phyloP scores from a whole-genome alignment of 148 eudicot species.

The Camellia japonica region DNA sequence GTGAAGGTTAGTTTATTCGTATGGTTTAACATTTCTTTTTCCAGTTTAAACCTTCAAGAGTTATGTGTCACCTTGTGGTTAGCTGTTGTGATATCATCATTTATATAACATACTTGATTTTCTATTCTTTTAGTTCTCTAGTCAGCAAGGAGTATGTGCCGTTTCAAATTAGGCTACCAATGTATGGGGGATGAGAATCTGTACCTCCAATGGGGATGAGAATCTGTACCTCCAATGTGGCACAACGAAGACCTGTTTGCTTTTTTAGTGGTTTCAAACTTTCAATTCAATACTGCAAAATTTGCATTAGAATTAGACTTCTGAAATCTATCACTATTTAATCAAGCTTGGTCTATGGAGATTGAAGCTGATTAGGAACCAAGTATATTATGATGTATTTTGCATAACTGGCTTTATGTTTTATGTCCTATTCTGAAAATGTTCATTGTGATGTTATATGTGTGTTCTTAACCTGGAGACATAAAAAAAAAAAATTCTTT shows the following conservation, averaged over 20 bases:
- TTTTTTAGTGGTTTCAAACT: neutral
- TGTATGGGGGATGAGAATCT: neutral
- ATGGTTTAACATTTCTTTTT: neutral
- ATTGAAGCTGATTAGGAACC: neutral
- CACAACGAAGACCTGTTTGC: neutral
- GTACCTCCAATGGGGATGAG: too few relatives aligned
- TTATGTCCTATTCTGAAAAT: neutral
- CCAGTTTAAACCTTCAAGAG: conserved; percentile 3
- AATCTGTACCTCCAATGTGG: too few relatives aligned
- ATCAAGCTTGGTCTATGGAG: neutral
- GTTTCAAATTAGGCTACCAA: neutral
- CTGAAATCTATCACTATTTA: neutral
- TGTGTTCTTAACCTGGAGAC: too few relatives aligned
- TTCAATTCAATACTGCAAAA: too few relatives aligned
- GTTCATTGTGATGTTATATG: neutral
- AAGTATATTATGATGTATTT: neutral
- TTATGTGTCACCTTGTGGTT: neutral
- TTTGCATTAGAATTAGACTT: neutral
- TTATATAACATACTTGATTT: neutral
- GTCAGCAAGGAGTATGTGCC: neutral
- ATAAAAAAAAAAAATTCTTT: too few relatives aligned
- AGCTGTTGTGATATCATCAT: neutral
- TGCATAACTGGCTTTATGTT: neutral
- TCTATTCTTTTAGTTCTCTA: neutral
- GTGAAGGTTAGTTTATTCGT: conserved; percentile 53